These are phyloP conservation scores for Neurospora terricola DNA, from an alignment of 495 filamentous ascomycete species.

Conservation along the genomic window DNA sequence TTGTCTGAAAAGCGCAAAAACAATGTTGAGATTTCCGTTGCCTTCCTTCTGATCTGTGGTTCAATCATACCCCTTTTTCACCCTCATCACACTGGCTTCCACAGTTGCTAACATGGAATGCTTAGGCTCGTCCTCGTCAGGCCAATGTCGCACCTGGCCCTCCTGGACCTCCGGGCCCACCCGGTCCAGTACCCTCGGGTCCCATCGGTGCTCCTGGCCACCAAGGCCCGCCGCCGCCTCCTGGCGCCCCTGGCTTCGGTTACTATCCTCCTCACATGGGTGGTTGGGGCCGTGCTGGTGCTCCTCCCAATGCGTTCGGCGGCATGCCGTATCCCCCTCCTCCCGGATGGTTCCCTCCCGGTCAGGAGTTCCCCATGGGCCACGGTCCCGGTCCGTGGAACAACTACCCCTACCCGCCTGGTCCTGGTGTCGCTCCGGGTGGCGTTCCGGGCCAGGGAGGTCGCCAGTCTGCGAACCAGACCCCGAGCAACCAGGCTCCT, in stretches of 20 bases:
- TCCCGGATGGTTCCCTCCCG: slow-evolving; percentile 72
- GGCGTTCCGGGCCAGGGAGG: slow-evolving; percentile 15
- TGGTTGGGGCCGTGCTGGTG: slow-evolving; percentile 37
- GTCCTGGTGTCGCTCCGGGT: slow-evolving; percentile 35
- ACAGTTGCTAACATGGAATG: slow-evolving; percentile 15
- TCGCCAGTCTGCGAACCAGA: slow-evolving; percentile 24
- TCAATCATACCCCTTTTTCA: background rate
- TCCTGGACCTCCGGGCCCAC: slow-evolving; percentile 21
- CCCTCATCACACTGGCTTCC: background rate
- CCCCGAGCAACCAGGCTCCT: slow-evolving; percentile 26
- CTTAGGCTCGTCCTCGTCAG: slow-evolving; percentile 32
- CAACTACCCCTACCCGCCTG: slow-evolving; percentile 36
- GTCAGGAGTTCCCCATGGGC: slow-evolving; percentile 69
- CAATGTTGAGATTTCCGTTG: slow-evolving; percentile 97
- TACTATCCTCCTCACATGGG: slow-evolving; percentile 43
- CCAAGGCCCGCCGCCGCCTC: slow-evolving; percentile 15
- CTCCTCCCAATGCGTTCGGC: slow-evolving; percentile 31
- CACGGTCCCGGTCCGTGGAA: slow-evolving; percentile 48
- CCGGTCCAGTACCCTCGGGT: slow-evolving; percentile 16
- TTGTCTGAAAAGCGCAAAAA: slow-evolving; percentile 78
- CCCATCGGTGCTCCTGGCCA: slow-evolving; percentile 18
- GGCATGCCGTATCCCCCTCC: slow-evolving; percentile 46
- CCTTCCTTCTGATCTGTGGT: slow-evolving; percentile 86
- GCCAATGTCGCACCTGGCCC: slow-evolving; percentile 22
- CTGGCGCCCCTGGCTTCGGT: slow-evolving; percentile 17